phyloP scores from a whole-genome alignment of 768 basidiomycete genomes.

The Suillus variegatus region DNA sequence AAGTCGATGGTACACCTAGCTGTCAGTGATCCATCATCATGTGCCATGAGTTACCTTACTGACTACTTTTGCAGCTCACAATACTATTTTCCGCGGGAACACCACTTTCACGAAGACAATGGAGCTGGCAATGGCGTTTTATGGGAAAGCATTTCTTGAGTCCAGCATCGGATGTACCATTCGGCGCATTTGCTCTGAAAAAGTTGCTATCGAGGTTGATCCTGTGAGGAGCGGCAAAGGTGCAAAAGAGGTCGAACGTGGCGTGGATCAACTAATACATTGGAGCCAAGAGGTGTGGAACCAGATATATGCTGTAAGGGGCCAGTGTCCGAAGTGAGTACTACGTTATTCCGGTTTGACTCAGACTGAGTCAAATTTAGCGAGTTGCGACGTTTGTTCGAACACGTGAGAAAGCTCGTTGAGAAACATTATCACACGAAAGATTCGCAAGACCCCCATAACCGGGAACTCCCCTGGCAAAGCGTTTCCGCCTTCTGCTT shows the following conservation, averaged over 20 bases:
- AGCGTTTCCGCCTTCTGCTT: slow-evolving; percentile 90
- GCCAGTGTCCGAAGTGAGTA: slow-evolving; percentile 74
- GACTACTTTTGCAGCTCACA: slow-evolving; percentile 52
- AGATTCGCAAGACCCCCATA: slow-evolving; percentile 41
- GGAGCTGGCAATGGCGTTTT: slow-evolving; percentile 79
- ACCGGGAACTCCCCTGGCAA: slow-evolving; percentile 68
- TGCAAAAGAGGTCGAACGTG: slow-evolving; percentile 62
- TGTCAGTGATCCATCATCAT: slow-evolving; percentile 45
- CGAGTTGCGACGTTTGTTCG: slow-evolving; percentile 71
- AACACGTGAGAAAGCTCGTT: slow-evolving; percentile 69
- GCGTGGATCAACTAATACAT: slow-evolving; percentile 65
- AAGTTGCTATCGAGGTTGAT: slow-evolving; percentile 81
- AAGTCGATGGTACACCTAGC: slow-evolving; percentile 67
- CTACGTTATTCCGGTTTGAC: slow-evolving; percentile 11
- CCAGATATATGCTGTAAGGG: slow-evolving; percentile 72
- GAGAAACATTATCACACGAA: slow-evolving; percentile 60
- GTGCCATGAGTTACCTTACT: slow-evolving; percentile 1
- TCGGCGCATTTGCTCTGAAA: slow-evolving; percentile 69
- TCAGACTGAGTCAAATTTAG: slow-evolving; percentile 37
- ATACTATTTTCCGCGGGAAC: slow-evolving; percentile 73
- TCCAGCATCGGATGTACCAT: slow-evolving; percentile 74
- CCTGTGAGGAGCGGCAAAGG: slow-evolving; percentile 65
- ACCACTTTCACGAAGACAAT: slow-evolving; percentile 71
- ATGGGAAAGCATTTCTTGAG: slow-evolving; percentile 80
- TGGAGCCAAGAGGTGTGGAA: slow-evolving; percentile 86